Evolutionary conservation across 495 filamentous ascomycete genomes (phyloP).

Genomic region (Sphaerosporella brunnea): DNA sequence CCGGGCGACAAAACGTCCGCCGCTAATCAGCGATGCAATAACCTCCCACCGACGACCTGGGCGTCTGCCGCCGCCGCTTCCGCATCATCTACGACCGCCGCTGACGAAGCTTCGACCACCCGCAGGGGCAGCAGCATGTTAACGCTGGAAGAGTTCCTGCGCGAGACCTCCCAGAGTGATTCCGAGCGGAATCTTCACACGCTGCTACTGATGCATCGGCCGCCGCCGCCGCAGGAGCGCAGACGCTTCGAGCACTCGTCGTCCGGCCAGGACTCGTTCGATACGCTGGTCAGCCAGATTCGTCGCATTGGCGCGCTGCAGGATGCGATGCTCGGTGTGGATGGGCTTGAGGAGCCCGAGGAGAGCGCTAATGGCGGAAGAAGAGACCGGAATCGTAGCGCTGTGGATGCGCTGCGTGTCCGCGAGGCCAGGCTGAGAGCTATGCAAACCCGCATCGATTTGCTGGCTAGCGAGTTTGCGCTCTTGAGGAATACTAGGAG

Average conservation of each 20-base stretch:
- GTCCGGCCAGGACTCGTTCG: constrained; percentile 15
- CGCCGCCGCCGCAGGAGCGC: no score
- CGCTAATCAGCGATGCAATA: no score
- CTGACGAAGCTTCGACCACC: no score
- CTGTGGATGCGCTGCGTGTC: constrained; percentile 13
- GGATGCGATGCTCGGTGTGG: constrained; percentile 18
- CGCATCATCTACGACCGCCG: no score
- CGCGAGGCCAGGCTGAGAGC: constrained; percentile 19
- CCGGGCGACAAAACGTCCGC: no score
- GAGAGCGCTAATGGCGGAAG: constrained; percentile 4
- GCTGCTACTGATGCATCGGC: constrained; percentile 13
- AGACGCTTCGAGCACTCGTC: no score
- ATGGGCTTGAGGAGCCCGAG: constrained; percentile 1
- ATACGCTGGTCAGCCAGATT: constrained; percentile 23
- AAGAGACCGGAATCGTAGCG: not conserved
- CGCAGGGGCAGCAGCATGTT: no score
- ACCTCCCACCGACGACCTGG: no score
- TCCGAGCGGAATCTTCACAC: constrained; percentile 14
- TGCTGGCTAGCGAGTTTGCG: constrained; percentile 20
- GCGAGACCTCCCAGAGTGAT: constrained; percentile 17
- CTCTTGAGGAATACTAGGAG: constrained; percentile 17
- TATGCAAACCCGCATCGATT: constrained; percentile 23
- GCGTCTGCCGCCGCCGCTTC: no score
- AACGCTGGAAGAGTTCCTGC: constrained; percentile 21
- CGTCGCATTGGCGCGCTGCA: constrained; percentile 21